Evolutionary conservation across 345 rosid genomes (phyloP), one percentile per base, ranked within the genome.

Genomic region (Populus davidiana): DNA sequence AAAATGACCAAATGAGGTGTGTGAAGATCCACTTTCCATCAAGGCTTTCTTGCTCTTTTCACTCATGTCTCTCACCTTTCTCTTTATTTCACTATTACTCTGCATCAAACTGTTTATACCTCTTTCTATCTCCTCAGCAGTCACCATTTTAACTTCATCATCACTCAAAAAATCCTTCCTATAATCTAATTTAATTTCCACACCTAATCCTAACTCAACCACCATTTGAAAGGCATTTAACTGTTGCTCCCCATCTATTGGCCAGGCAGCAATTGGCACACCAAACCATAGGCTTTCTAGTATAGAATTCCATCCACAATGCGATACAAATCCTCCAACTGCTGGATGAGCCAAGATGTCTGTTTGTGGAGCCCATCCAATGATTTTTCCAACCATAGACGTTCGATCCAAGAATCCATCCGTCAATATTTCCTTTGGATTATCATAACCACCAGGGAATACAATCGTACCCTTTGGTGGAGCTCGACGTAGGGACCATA

Each of bases 401-500:
- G 76, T 39, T 3, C 76, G 54, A 16, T 75, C 49, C 35, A 75
- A 13, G 47, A 75, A 75, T 1, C 44, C 69, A 20, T 43, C 61
- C 0, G 79, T 68, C 4, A 77, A 44, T 0, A 44, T 54, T 13
- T 70, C 79, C 5, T n/a, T 11, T 5, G 36, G 47, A 49, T 67
- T 66, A 0, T 6, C 10, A 7, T 33, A 78, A 0, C 71, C 72
- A 4, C 11, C 54, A 1, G 73, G 73, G 6, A 5, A 4, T 25
- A 5, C 36, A 20, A 1, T 43, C 23, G 16, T n/a, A 5, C 20
- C 69, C 12, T 52, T 33, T 5, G 70, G 56, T 13, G 59, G 63
- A 18, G 82, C 67, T 31, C 47, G 23, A 1, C 79, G 75, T 1
- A 80, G 82, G 5, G 79, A 75, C 82, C 82, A 80, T 54, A 75